These are phyloP conservation scores for Phoma sp. DNA, from an alignment of 2,329 filamentous ascomycete genomes.

Conservation along the genomic window DNA sequence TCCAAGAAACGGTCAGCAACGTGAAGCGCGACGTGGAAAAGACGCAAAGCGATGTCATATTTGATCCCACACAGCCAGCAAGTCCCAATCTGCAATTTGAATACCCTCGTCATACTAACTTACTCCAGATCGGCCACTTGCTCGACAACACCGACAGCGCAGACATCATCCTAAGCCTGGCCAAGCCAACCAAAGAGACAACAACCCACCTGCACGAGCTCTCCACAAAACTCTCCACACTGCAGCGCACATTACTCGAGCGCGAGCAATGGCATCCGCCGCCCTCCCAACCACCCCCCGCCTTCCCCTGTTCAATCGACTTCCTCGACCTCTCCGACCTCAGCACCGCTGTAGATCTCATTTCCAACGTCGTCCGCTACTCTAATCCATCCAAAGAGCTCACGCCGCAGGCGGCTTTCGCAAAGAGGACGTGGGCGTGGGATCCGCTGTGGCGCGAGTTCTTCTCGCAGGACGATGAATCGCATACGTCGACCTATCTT, in stretches of 20 bases:
- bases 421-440: background rate
- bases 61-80: slow-evolving; percentile 9
- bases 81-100: background rate
- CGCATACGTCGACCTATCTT: background rate
- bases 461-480: background rate
- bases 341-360: background rate
- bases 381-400: background rate
- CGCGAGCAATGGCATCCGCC: slow-evolving; percentile 4
- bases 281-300: background rate
- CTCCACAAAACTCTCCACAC: background rate
- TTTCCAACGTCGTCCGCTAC: slow-evolving; percentile 2
- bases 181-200: slow-evolving; percentile 1
- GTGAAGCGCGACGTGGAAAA: slow-evolving; percentile 1
- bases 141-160: background rate
- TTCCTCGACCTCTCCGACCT: slow-evolving; percentile 14
- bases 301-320: slow-evolving; percentile 8
- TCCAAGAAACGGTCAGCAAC: slow-evolving; percentile 3
- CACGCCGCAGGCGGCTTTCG: slow-evolving; percentile 1
- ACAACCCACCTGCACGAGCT: background rate
- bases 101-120: background rate
- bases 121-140: slow-evolving; percentile 7
- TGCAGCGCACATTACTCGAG: background rate
- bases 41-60: background rate
- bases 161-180: slow-evolving; percentile 4
- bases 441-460: slow-evolving; percentile 14